Evolutionary conservation across 1,284 basidiomycete genomes (phyloP).

Genomic region (Wallemia hederae): DNA sequence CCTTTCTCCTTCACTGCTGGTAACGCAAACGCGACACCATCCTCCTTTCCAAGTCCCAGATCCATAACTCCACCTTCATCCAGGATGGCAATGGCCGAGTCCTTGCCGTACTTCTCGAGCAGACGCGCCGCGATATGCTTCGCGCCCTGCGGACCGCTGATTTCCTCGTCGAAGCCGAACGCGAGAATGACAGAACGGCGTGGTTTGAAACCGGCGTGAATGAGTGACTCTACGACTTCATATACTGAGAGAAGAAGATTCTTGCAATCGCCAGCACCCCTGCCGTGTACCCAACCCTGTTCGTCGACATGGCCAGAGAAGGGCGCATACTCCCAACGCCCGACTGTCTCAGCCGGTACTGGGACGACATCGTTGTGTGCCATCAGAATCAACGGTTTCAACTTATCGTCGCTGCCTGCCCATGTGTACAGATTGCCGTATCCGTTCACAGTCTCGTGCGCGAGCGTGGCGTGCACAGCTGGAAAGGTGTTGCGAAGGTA

Average conservation of each 20-base stretch:
- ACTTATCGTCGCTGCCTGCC: slow-evolving; percentile 23
- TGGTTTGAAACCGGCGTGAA: slow-evolving; percentile 26
- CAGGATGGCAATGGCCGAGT: slow-evolving; percentile 31
- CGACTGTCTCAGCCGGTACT: slow-evolving; percentile 24
- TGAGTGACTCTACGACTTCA: slow-evolving; percentile 23
- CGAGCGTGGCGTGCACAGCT: slow-evolving; percentile 20
- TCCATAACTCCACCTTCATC: slow-evolving; percentile 12
- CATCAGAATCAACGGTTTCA: slow-evolving; percentile 10
- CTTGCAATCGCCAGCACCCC: slow-evolving; percentile 17
- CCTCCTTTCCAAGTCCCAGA: slow-evolving; percentile 17
- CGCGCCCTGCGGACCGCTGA: slow-evolving; percentile 30
- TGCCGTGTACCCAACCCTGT: slow-evolving; percentile 26
- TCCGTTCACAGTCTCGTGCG: slow-evolving; percentile 29
- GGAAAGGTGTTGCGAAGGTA: slow-evolving; percentile 1
- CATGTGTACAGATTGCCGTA: slow-evolving; percentile 35
- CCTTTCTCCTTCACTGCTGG: slow-evolving; percentile 36
- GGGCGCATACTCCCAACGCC: slow-evolving; percentile 29
- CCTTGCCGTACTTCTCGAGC: slow-evolving; percentile 25
- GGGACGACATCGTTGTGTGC: slow-evolving; percentile 25
- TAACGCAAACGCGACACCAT: slow-evolving; percentile 17
- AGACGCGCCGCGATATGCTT: slow-evolving; percentile 22
- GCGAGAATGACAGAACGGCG: slow-evolving; percentile 27
- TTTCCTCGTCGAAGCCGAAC: slow-evolving; percentile 43
- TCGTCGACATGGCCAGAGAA: slow-evolving; percentile 33
- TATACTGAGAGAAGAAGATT: slow-evolving; percentile 6